Evolutionary conservation across 495 filamentous ascomycete species (phyloP), one percentile per base, ranked within the genome.

Genomic region (Xylaria telfairii): DNA sequence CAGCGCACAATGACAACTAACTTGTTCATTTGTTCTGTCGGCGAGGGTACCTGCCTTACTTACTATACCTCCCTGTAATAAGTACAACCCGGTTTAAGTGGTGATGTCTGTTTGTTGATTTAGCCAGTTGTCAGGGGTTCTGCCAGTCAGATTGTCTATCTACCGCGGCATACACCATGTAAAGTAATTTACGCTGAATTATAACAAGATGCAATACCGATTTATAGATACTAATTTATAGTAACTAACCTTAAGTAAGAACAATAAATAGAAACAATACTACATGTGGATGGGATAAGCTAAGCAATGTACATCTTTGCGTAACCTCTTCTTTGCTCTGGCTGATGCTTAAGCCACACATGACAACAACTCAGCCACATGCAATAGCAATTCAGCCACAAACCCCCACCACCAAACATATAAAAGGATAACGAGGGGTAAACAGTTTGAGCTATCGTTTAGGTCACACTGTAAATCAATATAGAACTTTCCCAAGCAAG

Each of bases 51-150:
- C 54, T 37, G 7, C 30, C 15, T 17, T 17, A n/a, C n/a, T n/a
- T n/a, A n/a, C n/a, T n/a, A n/a, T n/a, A n/a, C n/a, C n/a, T n/a
- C n/a, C n/a, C n/a, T n/a, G n/a, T n/a, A n/a, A 15, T 7, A 34
- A 57, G 28, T 21, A 57, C 19, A 19, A n/a, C 30, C 17, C 19
- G 30, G 15, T 57, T 57, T 37, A 37, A 17, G 54, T 37, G 28
- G 30, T 4, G 17, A 32, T 37, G 56, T 34, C 32, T 59, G 56
- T 39, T 62, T 62, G 59, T 62, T 62, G 59, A 41, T 62, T 62
- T 62, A 42, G 59, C 30, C 59, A 42, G 57, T 61, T 39, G 57
- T 61, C 19, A 61, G 34, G 54, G 54, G 54, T 37, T 9, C 32
- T 30, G 28, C 30, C 54, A 19, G 54, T 21, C 37, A n/a, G n/a